A percentile compares a stretch with the other conserved stretches of the same genome.
Evolutionary conservation across 23 red algal genomes (phyloP).

Genomic region (Gracilaria vermiculophylla): DNA sequence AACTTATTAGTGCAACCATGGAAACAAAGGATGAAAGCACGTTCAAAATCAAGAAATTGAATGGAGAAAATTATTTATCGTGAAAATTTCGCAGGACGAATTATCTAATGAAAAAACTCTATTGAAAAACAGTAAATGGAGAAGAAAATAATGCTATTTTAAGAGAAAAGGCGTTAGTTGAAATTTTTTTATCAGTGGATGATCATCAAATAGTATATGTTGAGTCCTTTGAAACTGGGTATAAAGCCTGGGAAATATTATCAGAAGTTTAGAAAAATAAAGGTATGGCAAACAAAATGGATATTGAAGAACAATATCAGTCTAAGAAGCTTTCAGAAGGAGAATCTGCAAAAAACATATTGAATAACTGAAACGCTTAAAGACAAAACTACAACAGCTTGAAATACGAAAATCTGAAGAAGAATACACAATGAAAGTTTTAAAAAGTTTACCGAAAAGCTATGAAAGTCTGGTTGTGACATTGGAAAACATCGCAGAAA

Average conservation of each 20-base stretch:
- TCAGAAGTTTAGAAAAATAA: not conserved
- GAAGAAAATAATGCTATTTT: not conserved
- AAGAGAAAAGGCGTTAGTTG: not conserved
- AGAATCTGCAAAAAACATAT: not conserved
- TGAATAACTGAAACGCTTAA: not conserved
- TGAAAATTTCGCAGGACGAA: conserved; percentile 1
- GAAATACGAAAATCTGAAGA: not conserved
- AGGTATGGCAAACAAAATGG: conserved; percentile 5
- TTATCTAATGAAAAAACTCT: not conserved
- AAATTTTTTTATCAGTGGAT: not conserved
- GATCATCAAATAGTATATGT: not conserved
- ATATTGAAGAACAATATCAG: not conserved
- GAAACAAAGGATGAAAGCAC: too few relatives aligned
- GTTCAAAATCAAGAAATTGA: not conserved
- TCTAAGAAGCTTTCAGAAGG: not conserved
- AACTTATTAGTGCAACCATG: too few relatives aligned
- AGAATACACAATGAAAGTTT: not conserved
- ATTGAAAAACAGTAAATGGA: not conserved
- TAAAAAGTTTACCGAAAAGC: not conserved
- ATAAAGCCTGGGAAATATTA: not conserved
- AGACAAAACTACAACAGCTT: not conserved
- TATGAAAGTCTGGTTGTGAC: not conserved
- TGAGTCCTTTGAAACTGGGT: not conserved
- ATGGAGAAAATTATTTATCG: not conserved
- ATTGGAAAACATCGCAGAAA: not conserved